Evolutionary conservation across 1,139 yeast genomes (phyloP).

Genomic region (Saccharomyces hybrid): DNA sequence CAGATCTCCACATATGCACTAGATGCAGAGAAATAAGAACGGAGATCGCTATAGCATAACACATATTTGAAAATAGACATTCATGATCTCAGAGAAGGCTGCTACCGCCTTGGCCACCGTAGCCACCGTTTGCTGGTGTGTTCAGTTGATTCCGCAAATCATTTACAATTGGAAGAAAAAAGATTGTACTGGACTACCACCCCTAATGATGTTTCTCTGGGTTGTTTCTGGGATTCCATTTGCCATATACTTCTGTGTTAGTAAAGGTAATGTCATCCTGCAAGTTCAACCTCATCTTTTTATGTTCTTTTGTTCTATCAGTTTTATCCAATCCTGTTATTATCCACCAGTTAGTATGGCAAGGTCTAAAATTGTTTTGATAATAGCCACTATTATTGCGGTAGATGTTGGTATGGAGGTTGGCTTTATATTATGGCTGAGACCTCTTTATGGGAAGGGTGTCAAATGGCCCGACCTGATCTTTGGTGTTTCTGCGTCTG

Average conservation of each 20-base stretch:
- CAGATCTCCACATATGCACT: neutral
- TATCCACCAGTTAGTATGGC: slow-evolving; percentile 62
- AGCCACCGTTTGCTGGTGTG: slow-evolving; percentile 88
- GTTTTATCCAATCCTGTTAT: slow-evolving; percentile 68
- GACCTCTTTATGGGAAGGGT: slow-evolving; percentile 48
- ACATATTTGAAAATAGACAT: neutral
- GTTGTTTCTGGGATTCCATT: slow-evolving; percentile 78
- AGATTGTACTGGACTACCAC: slow-evolving; percentile 79
- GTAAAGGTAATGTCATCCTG: slow-evolving; percentile 65
- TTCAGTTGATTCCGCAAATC: slow-evolving; percentile 83
- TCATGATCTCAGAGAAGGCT: slow-evolving; percentile 35
- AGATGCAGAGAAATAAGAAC: neutral
- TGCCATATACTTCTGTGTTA: slow-evolving; percentile 69
- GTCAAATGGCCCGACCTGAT: slow-evolving; percentile 68
- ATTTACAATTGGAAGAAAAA: slow-evolving; percentile 63
- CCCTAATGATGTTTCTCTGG: slow-evolving; percentile 80
- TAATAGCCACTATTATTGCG: slow-evolving; percentile 37
- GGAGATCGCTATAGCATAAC: neutral
- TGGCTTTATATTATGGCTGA: slow-evolving; percentile 66
- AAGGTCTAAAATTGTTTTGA: slow-evolving; percentile 34
- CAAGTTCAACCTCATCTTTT: slow-evolving; percentile 84
- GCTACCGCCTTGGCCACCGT: slow-evolving; percentile 76
- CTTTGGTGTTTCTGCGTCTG: slow-evolving; percentile 72
- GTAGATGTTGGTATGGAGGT: slow-evolving; percentile 55
- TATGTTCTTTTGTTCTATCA: slow-evolving; percentile 57